Conservation (phyloP, 805 yeast genomes). For the Lipomyces yamadae region DNA sequence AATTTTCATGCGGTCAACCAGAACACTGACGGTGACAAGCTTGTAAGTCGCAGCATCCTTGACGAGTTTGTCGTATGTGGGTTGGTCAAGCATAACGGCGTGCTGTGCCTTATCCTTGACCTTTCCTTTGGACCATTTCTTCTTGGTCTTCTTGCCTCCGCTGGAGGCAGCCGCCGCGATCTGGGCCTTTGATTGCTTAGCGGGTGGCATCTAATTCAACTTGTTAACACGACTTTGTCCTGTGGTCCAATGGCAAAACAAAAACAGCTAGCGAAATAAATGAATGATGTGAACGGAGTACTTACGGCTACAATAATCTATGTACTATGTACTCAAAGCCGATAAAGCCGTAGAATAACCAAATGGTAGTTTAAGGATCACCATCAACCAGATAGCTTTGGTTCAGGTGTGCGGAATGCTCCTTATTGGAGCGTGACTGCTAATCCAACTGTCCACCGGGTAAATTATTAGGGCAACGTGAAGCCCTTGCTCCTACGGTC, state of each 20-base stretch:
- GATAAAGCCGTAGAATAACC: neutral
- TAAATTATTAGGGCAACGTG: neutral
- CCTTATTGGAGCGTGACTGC: neutral
- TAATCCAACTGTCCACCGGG: neutral
- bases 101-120: constrained; percentile 99
- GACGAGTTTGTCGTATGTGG: constrained; percentile 97
- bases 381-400: no score
- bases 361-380: neutral
- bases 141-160: constrained; percentile 58
- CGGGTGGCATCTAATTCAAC: constrained; percentile 34
- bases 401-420: no score
- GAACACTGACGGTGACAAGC: constrained; percentile 95
- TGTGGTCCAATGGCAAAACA: neutral
- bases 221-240: neutral
- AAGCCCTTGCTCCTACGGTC: neutral
- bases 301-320: neutral
- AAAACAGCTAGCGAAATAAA: neutral
- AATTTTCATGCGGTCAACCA: constrained; percentile 98
- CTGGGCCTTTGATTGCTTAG: constrained; percentile 29
- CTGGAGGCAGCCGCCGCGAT: constrained; percentile 31
- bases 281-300: neutral
- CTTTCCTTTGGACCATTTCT: constrained; percentile 99
- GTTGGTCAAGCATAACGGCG: constrained; percentile 96
- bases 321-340: neutral
- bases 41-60: constrained; percentile 99